A percentile compares a stretch with the other conserved stretches of the same genome.
Evolutionary conservation across 441 rosid species (phyloP).

Genomic region (Viola pubescens): DNA sequence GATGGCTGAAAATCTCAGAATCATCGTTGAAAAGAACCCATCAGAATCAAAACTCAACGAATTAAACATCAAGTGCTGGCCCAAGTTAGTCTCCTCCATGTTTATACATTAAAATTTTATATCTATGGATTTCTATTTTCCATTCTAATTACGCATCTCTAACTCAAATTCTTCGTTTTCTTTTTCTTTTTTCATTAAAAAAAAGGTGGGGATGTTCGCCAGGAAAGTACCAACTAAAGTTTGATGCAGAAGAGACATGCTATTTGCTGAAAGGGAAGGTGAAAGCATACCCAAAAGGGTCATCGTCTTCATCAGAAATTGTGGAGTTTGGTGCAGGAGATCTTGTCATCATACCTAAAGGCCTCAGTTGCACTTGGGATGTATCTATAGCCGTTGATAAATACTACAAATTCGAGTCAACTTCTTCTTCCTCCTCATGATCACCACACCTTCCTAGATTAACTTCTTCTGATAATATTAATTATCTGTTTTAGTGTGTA

Average conservation of each 20-base stretch:
- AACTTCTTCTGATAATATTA: background rate
- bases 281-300: constrained; percentile 56
- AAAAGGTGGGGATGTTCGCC: constrained; percentile 89
- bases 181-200: background rate
- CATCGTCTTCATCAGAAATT: constrained; percentile 24
- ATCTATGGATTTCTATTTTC: background rate
- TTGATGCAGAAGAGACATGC: constrained; percentile 89
- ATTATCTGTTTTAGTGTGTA: too few species aligned
- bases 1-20: constrained; percentile 38
- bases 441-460: constrained; percentile 5
- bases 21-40: constrained; percentile 62
- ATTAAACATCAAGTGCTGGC: constrained; percentile 86
- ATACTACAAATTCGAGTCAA: constrained; percentile 65
- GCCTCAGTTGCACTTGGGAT: constrained; percentile 91
- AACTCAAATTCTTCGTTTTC: background rate
- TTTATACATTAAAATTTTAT: background rate
- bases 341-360: constrained; percentile 74
- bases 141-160: too few species aligned
- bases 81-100: constrained; percentile 48
- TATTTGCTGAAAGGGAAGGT: constrained; percentile 77
- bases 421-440: constrained; percentile 1
- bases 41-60: constrained; percentile 53
- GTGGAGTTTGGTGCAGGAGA: constrained; percentile 95
- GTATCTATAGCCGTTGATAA: constrained; percentile 80
- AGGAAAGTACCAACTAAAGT: constrained; percentile 74